These are phyloP conservation scores for Aspergillus sp. DNA, from an alignment of 2,329 filamentous ascomycete species.

Conservation along the genomic window DNA sequence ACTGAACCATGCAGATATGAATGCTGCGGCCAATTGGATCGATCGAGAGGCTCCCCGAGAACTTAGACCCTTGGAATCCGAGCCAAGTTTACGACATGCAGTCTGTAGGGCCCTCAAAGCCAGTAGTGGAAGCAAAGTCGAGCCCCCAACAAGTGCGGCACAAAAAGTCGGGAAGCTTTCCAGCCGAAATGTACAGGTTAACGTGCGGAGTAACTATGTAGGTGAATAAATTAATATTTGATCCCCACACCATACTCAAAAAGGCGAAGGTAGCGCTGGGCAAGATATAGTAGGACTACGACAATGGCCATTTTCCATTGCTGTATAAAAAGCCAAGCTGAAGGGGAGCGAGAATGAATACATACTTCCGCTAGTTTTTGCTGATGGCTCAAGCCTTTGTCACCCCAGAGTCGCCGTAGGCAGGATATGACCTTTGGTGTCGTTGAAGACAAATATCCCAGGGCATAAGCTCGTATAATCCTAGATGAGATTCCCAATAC, in stretches of 20 bases:
- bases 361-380: conserved; percentile 41
- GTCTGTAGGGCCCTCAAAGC: conserved; percentile 27
- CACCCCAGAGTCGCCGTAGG: conserved; percentile 32
- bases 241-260: neutral
- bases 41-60: conserved; percentile 22
- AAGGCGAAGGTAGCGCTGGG: neutral
- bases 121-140: conserved; percentile 45
- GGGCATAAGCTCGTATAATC: conserved; percentile 47
- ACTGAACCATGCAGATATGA: conserved; percentile 51
- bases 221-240: conserved; percentile 20
- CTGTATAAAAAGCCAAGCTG: conserved; percentile 8
- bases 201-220: conserved; percentile 37
- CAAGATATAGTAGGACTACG: neutral
- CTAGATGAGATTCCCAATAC: conserved; percentile 21
- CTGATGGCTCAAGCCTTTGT: conserved; percentile 29
- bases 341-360: conserved; percentile 2
- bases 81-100: conserved; percentile 20
- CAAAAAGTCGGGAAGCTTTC: conserved; percentile 56
- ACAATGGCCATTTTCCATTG: neutral
- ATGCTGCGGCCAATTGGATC: conserved; percentile 45
- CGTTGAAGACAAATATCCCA: conserved; percentile 50
- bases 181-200: conserved; percentile 41
- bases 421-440: conserved; percentile 46
- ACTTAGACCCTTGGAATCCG: conserved; percentile 16
- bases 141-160: conserved; percentile 52